Base-by-base conservation (phyloP, 139 green algal species). In the Axilococcus clingmanii region DNA sequence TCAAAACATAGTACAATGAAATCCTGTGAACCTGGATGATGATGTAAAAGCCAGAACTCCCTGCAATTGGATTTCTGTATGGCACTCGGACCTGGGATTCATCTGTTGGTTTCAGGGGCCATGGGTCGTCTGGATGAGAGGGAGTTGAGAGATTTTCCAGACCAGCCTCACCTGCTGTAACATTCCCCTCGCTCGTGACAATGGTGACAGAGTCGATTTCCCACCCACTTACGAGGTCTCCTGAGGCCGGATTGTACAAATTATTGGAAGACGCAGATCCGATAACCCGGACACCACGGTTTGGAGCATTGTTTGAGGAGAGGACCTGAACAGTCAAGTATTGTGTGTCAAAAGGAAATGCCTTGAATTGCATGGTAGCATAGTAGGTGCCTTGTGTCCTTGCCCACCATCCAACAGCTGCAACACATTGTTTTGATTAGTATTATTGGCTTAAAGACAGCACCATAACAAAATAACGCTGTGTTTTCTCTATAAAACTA, bases 1-100 rank as follows among this genome's bases (percentile, higher is more conserved):
- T 55, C 23, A 68, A 44, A 23, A 61, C 11, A 24, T 68, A 68
- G 14, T 68, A 68, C 3, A 23, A 19, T 23, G 9, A 35, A 49
- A 49, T 49, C 11, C 41, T 30, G 11, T 49, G 9, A 23, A 49
- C 12, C 12, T 49, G 25, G 12, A 49, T 49, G 12, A 49, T 19
- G 12, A 49, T 49, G 9, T 17, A 9, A 49, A 49, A 49, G 9
- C 41, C 41, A 17, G n/a, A n/a, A n/a, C n/a, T n/a, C n/a, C n/a
- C n/a, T n/a, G n/a, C n/a, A n/a, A n/a, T n/a, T n/a, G n/a, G n/a
- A n/a, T n/a, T n/a, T n/a, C n/a, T 17, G 17, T 50, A 20, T 14
- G 33, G 28, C 0, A 48, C 47, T 28, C 58, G 51, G 27, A 66
- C n/a, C 6, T 34, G 45, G 42, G 42, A 57, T 23, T 46, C 47